These are phyloP conservation scores for Emmonsiellopsis sp. DNA, from an alignment of 2,329 filamentous ascomycete species.

Conservation along the genomic window DNA sequence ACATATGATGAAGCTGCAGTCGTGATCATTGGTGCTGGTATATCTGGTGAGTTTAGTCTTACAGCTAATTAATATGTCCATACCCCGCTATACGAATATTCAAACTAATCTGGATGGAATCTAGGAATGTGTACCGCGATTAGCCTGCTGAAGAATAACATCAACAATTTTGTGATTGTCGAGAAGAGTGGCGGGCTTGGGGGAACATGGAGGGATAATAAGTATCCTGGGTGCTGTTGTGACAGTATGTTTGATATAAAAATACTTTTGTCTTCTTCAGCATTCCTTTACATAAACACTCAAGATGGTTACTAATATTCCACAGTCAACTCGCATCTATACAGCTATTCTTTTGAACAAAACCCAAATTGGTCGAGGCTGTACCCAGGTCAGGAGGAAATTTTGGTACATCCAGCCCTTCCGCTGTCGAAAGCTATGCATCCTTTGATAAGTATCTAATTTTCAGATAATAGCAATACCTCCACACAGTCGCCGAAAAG, in stretches of 20 bases:
- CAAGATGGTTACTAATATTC: slow-evolving; percentile 16
- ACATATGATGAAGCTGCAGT: slow-evolving; percentile 46
- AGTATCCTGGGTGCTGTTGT: slow-evolving; percentile 49
- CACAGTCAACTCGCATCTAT: slow-evolving; percentile 45
- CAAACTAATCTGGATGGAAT: not conserved
- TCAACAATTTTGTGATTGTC: slow-evolving; percentile 46
- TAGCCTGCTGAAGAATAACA: slow-evolving; percentile 44
- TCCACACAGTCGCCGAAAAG: slow-evolving; percentile 45
- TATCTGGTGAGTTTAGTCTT: slow-evolving; percentile 34
- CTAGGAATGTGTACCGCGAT: slow-evolving; percentile 49
- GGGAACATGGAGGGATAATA: slow-evolving; percentile 49
- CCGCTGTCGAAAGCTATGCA: not conserved
- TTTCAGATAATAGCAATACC: slow-evolving; percentile 33
- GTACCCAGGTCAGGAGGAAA: slow-evolving; percentile 53
- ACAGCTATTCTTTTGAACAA: slow-evolving; percentile 53
- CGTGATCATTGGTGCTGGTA: slow-evolving; percentile 49
- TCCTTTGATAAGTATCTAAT: not conserved
- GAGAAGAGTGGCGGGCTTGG: slow-evolving; percentile 48
- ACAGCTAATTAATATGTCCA: not conserved
- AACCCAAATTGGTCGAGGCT: slow-evolving; percentile 50
- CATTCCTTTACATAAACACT: not conserved
- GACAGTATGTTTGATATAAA: slow-evolving; percentile 28
- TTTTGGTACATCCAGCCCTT: slow-evolving; percentile 31
- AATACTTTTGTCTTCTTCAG: not conserved
- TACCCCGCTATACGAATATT: not conserved